Evolutionary conservation across 2,329 filamentous ascomycete species (phyloP).

Genomic region (Pestalotiopsis sp.): DNA sequence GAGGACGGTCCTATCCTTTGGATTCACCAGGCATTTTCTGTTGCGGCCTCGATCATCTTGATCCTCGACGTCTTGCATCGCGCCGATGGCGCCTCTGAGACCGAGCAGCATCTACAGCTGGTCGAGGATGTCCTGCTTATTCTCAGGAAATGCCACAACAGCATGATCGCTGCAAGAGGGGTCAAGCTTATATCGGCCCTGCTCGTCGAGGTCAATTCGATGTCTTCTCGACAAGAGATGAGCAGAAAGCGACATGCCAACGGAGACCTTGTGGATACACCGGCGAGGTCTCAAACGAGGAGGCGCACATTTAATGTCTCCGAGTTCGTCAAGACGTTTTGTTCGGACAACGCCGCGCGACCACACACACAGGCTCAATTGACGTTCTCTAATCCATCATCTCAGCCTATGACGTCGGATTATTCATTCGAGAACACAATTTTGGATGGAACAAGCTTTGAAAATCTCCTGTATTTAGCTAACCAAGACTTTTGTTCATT

Average conservation of each 20-base stretch:
- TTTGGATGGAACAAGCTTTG: constrained; percentile 19
- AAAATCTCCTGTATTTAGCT: constrained; percentile 23
- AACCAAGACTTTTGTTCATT: constrained; percentile 21
- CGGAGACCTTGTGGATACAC: not conserved
- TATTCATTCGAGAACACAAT: constrained; percentile 16
- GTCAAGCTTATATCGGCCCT: constrained; percentile 35
- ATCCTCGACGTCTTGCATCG: constrained; percentile 30
- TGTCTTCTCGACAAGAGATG: not conserved
- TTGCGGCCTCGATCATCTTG: constrained; percentile 30
- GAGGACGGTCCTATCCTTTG: constrained; percentile 25
- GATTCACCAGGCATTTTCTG: constrained; percentile 29
- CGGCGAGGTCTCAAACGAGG: constrained; percentile 3
- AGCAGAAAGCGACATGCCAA: not conserved
- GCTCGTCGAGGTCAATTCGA: constrained; percentile 14
- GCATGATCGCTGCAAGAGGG: constrained; percentile 38
- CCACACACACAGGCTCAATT: constrained; percentile 12
- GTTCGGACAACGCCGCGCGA: constrained; percentile 17
- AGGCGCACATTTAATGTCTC: constrained; percentile 25
- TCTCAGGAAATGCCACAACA: constrained; percentile 33
- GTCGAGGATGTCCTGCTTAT: constrained; percentile 32
- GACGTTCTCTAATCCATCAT: not conserved
- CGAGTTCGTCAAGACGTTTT: constrained; percentile 29
- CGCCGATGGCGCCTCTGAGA: constrained; percentile 22
- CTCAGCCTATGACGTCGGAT: not conserved
- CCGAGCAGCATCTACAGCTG: constrained; percentile 30